These are phyloP conservation scores for Exophiala xenobiotica DNA, from an alignment of 2,329 filamentous ascomycete genomes.

Conservation along the genomic window DNA sequence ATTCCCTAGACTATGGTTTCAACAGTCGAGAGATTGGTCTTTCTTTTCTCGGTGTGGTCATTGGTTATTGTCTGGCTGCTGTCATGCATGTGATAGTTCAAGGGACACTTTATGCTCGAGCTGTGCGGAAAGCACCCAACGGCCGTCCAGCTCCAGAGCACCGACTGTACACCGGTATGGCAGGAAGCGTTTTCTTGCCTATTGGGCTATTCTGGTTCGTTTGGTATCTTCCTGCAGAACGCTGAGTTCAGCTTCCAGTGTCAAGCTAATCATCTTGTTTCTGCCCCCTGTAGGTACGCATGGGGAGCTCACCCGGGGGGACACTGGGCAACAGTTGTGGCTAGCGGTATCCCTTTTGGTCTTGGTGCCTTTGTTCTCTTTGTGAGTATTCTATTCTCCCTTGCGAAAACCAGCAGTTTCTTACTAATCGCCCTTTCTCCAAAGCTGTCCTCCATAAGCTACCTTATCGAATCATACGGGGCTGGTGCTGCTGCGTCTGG, in stretches of 20 bases:
- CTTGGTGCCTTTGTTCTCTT: slow-evolving; percentile 28
- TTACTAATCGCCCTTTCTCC: background rate
- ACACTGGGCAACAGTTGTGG: slow-evolving; percentile 39
- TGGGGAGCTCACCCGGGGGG: slow-evolving; percentile 44
- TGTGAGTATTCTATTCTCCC: background rate
- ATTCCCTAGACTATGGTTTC: slow-evolving; percentile 67
- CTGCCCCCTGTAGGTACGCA: slow-evolving; percentile 28
- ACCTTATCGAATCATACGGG: slow-evolving; percentile 32
- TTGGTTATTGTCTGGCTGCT: slow-evolving; percentile 61
- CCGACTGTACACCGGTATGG: slow-evolving; percentile 47
- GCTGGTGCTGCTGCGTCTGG: slow-evolving; percentile 26
- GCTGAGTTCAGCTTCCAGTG: background rate
- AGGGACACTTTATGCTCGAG: slow-evolving; percentile 17
- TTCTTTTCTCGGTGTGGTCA: slow-evolving; percentile 77
- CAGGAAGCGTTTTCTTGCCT: slow-evolving; percentile 49
- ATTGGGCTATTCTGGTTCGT: slow-evolving; percentile 50
- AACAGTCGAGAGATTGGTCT: slow-evolving; percentile 66
- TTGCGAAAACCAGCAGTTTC: background rate
- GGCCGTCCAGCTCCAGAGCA: slow-evolving; percentile 45
- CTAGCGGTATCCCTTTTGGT: slow-evolving; percentile 28
- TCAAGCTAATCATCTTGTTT: background rate
- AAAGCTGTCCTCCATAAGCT: slow-evolving; percentile 46
- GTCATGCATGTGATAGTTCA: slow-evolving; percentile 22
- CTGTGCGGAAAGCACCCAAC: slow-evolving; percentile 9
- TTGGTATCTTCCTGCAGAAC: slow-evolving; percentile 4